Evolutionary conservation across 2,329 filamentous ascomycete species (phyloP).

Genomic region (Fusarium nanum): DNA sequence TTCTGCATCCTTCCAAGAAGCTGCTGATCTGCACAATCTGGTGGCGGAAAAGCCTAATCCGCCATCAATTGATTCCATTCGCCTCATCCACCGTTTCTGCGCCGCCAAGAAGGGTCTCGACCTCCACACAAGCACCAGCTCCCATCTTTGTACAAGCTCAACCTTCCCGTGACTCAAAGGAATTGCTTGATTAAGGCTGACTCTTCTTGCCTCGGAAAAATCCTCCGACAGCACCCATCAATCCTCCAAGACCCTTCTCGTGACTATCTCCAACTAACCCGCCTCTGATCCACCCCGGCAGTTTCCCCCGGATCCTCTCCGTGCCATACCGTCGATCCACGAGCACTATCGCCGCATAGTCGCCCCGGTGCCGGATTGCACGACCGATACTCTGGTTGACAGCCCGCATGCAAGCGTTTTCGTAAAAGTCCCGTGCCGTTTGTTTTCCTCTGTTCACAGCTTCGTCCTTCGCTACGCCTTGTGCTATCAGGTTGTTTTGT

Average conservation of each 20-base stretch:
- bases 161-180: conserved; percentile 11
- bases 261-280: conserved; percentile 68
- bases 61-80: conserved; percentile 16
- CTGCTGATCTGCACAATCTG: conserved; percentile 17
- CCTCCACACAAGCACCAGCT: conserved; percentile 20
- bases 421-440: conserved; percentile 82
- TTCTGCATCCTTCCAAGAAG: conserved; percentile 27
- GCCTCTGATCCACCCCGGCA: conserved; percentile 88
- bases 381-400: conserved; percentile 97
- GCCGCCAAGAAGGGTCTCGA: conserved; percentile 38
- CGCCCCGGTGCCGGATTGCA: conserved; percentile 86
- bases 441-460: conserved; percentile 58
- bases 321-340: conserved; percentile 84
- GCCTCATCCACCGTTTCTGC: conserved; percentile 19
- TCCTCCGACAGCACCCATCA: conserved; percentile 67
- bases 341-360: conserved; percentile 92
- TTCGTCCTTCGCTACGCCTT: conserved; percentile 41
- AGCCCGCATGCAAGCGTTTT: conserved; percentile 95
- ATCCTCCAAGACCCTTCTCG: conserved; percentile 63
- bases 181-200: conserved; percentile 5
- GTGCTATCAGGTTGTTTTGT: conserved; percentile 50
- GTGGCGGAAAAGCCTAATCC: conserved; percentile 28
- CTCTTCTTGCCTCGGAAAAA: conserved; percentile 68
- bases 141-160: conserved; percentile 29
- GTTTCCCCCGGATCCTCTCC: conserved; percentile 77